phyloP scores from a whole-genome alignment of 2,329 filamentous ascomycete species.

The Aspergillus quadrilineatus region DNA sequence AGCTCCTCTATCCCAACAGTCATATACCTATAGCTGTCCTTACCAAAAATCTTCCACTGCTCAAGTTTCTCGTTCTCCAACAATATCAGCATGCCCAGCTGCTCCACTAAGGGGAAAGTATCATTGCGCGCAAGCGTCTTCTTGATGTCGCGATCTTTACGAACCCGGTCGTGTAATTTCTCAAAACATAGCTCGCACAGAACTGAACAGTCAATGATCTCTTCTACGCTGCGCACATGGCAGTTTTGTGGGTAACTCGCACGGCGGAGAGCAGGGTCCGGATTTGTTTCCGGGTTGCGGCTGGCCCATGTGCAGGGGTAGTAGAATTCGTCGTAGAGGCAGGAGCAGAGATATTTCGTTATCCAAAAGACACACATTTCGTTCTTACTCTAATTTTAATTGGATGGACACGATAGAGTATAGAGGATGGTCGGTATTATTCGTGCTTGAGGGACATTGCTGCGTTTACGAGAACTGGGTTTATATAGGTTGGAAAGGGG shows the following conservation, averaged over 20 bases:
- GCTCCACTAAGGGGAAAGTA: background rate
- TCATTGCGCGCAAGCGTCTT: background rate
- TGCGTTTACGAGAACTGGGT: background rate
- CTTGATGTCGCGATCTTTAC: background rate
- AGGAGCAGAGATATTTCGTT: constrained; percentile 4
- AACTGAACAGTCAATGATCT: background rate
- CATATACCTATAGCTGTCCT: background rate
- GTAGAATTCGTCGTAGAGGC: constrained; percentile 5
- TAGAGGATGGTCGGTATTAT: background rate
- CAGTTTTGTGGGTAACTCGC: background rate
- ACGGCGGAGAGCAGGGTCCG: background rate
- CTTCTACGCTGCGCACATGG: background rate
- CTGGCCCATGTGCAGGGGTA: background rate
- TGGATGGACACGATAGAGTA: background rate
- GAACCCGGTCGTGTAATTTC: background rate
- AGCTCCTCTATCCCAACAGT: background rate
- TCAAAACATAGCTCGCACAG: background rate
- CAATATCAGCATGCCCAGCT: background rate
- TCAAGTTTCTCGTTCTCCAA: background rate
- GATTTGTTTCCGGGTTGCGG: background rate
- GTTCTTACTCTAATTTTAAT: background rate
- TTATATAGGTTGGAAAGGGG: background rate
- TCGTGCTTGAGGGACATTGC: too few relatives aligned
- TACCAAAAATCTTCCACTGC: background rate
- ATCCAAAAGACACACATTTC: constrained; percentile 4